Percentiles rank a stretch among this genome's conserved stretches.
Evolutionary conservation across 2,329 filamentous ascomycete genomes (phyloP).

Genomic region (Dactylellina haptotyla): DNA sequence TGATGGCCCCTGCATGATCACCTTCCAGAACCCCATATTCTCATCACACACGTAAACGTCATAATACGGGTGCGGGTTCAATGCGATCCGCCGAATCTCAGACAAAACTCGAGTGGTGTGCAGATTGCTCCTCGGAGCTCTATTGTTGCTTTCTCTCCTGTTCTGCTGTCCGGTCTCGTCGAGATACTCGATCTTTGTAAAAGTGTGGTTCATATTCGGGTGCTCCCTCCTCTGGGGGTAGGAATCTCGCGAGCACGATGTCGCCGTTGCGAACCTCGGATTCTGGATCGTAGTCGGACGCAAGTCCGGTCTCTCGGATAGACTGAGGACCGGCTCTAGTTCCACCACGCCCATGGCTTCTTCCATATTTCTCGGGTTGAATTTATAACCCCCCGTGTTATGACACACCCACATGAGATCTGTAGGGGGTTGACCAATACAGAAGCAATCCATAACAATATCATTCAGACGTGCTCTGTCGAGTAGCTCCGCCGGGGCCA

Average conservation of each 20-base stretch:
- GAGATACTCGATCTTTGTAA: conserved; percentile 55
- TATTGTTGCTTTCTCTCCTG: neutral
- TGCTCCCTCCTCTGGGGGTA: conserved; percentile 60
- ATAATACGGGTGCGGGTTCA: conserved; percentile 59
- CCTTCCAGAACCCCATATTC: conserved; percentile 62
- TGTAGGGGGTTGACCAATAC: conserved; percentile 57
- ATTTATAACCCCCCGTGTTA: conserved; percentile 60
- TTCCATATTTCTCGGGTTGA: conserved; percentile 60
- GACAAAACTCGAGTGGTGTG: conserved; percentile 39
- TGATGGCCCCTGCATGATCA: conserved; percentile 61
- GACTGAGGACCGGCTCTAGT: conserved; percentile 61
- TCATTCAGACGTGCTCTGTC: conserved; percentile 52
- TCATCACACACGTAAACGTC: conserved; percentile 62
- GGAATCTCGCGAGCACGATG: conserved; percentile 55
- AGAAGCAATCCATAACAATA: conserved; percentile 61
- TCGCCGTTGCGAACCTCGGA: conserved; percentile 8
- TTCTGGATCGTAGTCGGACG: conserved; percentile 1
- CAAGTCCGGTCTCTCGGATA: conserved; percentile 59
- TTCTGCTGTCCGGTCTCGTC: neutral
- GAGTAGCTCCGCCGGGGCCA: conserved; percentile 55
- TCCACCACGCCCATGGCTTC: conserved; percentile 61
- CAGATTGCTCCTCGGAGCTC: neutral
- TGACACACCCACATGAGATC: conserved; percentile 50
- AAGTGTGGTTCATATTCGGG: conserved; percentile 59
- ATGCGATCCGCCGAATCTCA: conserved; percentile 60